Conservation (phyloP, 2,329 filamentous ascomycete species). For the Arachnomyces sp. region DNA sequence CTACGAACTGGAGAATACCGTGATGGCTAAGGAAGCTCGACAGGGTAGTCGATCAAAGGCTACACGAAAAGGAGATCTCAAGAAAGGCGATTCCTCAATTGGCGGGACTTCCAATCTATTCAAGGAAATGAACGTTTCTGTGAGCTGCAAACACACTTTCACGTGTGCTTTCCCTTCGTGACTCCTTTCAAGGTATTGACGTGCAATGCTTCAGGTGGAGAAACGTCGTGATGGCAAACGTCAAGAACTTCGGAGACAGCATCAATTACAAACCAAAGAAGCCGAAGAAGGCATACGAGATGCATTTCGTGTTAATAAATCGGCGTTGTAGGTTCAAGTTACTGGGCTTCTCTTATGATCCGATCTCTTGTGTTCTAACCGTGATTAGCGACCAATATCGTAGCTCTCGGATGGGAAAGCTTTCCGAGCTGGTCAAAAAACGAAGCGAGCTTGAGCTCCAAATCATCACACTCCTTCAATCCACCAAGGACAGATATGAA, state of each 20-base stretch:
- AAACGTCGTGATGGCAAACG: constrained; percentile 8
- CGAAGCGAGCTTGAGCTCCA: constrained; percentile 13
- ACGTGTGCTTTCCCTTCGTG: constrained; percentile 1
- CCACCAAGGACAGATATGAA: constrained; percentile 7
- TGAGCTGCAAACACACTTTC: constrained; percentile 9
- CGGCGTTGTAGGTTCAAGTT: constrained; percentile 7
- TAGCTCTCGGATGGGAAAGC: constrained; percentile 8
- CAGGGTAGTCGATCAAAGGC: no score
- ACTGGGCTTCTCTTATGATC: not conserved
- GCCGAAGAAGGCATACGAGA: constrained; percentile 8
- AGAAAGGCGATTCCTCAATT: not conserved
- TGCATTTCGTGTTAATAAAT: constrained; percentile 4
- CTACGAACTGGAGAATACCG: no score
- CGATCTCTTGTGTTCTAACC: not conserved
- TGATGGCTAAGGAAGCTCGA: no score
- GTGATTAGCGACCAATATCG: constrained; percentile 8
- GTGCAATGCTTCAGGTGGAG: constrained; percentile 6
- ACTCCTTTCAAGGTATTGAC: not conserved
- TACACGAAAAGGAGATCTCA: no score
- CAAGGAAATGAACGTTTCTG: constrained; percentile 11
- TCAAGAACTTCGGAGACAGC: constrained; percentile 12
- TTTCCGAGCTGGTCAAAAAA: constrained; percentile 11
- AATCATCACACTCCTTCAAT: constrained; percentile 9
- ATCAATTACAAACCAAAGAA: constrained; percentile 10
- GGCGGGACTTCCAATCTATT: constrained; percentile 7